Percentiles rank a stretch among this genome's conserved stretches.
Evolutionary conservation across 2,329 filamentous ascomycete species (phyloP).

Genomic region (Diplodia mutila): DNA sequence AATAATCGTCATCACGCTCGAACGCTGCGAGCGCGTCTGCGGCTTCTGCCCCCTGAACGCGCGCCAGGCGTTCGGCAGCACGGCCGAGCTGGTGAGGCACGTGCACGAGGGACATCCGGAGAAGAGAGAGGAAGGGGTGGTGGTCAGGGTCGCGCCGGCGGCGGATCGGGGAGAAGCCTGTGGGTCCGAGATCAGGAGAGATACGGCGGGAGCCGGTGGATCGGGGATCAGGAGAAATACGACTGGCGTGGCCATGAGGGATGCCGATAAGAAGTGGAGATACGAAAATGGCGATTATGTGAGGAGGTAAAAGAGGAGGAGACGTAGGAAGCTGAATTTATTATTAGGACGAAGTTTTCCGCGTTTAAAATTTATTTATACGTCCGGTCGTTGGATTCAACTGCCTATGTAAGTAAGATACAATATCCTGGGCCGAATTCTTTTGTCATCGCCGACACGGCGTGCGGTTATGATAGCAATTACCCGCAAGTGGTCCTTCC

Average conservation of each 20-base stretch:
- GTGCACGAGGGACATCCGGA: background rate
- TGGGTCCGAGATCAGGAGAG: no score
- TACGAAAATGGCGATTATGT: background rate
- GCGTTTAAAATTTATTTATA: no score
- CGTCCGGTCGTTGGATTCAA: no score
- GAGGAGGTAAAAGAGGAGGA: background rate
- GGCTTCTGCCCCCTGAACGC: background rate
- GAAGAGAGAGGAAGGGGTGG: background rate
- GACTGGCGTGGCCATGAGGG: background rate
- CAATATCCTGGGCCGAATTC: no score
- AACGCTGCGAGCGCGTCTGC: background rate
- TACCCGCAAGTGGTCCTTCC: background rate
- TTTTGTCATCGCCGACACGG: no score
- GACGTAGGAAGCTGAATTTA: background rate
- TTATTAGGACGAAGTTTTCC: background rate
- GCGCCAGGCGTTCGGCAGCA: background rate
- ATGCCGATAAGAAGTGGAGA: background rate
- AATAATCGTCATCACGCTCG: background rate
- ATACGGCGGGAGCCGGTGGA: no score
- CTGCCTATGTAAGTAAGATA: no score
- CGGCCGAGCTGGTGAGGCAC: background rate
- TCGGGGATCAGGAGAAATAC: no score
- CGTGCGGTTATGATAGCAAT: no score
- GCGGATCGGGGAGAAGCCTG: no score
- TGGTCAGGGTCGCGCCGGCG: background rate